Percentiles rank a stretch among this genome's conserved stretches.
These are phyloP conservation scores for Bisporella sp. DNA, from an alignment of 2,329 filamentous ascomycete genomes.

Conservation along the genomic window DNA sequence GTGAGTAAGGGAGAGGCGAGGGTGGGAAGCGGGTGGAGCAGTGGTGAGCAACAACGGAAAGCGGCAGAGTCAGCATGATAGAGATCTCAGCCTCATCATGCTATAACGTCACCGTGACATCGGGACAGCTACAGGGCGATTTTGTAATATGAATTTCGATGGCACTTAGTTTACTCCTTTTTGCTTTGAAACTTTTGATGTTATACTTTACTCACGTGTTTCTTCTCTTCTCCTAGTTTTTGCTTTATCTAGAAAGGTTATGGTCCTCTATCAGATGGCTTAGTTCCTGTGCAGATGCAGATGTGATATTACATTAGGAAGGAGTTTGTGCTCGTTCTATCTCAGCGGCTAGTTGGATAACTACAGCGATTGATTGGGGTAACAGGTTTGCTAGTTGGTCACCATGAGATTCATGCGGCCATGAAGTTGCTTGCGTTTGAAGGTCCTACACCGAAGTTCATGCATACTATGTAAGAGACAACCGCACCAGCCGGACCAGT, in stretches of 20 bases:
- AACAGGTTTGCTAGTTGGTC: not conserved
- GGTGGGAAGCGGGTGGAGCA: not conserved
- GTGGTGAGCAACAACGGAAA: not conserved
- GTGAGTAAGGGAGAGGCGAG: not conserved
- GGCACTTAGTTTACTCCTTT: conserved; percentile 4
- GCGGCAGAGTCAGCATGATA: not conserved
- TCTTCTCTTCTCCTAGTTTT: conserved; percentile 5
- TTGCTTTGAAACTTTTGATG: conserved; percentile 1
- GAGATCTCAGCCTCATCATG: not conserved
- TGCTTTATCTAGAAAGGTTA: conserved; percentile 1
- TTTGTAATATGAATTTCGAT: conserved; percentile 1
- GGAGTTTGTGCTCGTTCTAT: conserved; percentile 1
- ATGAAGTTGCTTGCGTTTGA: too few relatives aligned
- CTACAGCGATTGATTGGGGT: conserved; percentile 1
- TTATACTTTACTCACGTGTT: conserved; percentile 5
- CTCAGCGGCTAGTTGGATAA: conserved; percentile 4
- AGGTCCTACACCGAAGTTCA: too few relatives aligned
- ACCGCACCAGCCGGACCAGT: too few relatives aligned
- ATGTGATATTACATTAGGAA: conserved; percentile 6
- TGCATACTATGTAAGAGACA: too few relatives aligned
- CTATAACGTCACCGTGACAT: not conserved
- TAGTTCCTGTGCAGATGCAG: not conserved
- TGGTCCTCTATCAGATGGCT: not conserved
- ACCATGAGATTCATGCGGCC: too few relatives aligned
- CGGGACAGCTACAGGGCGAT: not conserved